Evolutionary conservation across 2,329 filamentous ascomycete genomes (phyloP), one percentile per base, ranked within the genome.

Genomic region (Sodiomyces alkalinus): DNA sequence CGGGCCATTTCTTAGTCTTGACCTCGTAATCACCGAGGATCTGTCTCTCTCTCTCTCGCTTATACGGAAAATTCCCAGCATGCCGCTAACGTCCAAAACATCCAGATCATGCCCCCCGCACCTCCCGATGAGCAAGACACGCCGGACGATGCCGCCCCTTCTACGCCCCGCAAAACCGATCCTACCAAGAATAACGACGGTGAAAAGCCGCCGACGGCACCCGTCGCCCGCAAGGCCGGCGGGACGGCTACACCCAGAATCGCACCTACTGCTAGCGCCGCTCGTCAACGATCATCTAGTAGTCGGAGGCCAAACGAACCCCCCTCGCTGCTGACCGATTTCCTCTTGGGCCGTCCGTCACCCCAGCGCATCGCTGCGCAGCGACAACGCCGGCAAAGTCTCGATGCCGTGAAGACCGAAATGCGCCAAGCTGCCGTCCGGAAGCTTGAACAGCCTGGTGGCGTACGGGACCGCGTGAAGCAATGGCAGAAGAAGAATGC

Each of bases 401-500:
- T 72, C 40, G 65, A 79, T 51, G 47, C 64, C 35, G 58, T 71
- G 42, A 65, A 77, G 55, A 60, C 62, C 19, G 56, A 60, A 38
- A 31, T 59, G 32, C 65, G 64, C 29, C 58, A 73, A 39, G 68
- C 58, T 6, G 52, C 62, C n/a, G 68, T 65, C 29, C 63, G 53
- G 47, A 72, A 58, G 51, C 60, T 71, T 40, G 74, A 58, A 52
- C 68, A 58, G 44, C 79, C 71, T 0, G 66, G 68, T 4, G 69
- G 69, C n/a, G 79, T 92, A 26, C 70, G 70, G 36, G 78, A 81
- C 39, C 74, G 85, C 43, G 80, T 93, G 29, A 77, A 75, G 41
- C 68, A 76, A 52, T 93, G 85, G 85, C 83, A 93, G 51, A 77
- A 77, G 45, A 62, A 75, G 39, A 82, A 79, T 43, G 79, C 76